Base-by-base conservation (phyloP, 2,329 filamentous ascomycete genomes). In the Dactylellina drechsleri region DNA sequence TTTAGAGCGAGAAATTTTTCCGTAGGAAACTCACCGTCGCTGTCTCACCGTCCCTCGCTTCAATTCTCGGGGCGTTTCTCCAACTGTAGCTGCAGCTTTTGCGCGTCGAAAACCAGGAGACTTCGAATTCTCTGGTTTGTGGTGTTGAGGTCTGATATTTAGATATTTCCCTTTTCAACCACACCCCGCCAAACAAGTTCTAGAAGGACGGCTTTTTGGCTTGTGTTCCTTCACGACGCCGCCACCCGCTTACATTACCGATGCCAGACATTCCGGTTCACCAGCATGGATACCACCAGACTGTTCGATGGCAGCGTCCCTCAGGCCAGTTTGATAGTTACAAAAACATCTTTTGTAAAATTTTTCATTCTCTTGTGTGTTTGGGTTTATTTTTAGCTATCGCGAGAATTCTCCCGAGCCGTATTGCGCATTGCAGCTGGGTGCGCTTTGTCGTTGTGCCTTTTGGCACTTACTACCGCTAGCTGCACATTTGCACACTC, bases 21-120 rank as follows among this genome's bases (percentile, higher is more conserved):
- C 12, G 15, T 58, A 65, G 66, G 66, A 26, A 71, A 64, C 59
- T 58, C 59, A 41, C 66, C 66, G 66, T 58, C 66, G 66, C 66
- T 65, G 47, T 64, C 36, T 12, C 52, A 64, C 66, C 66, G 66
- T 58, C 36, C 20, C 28, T 68, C 47, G 65, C 52, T 57, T 20
- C 2, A 13, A 66, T 57, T 57, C 26, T 62, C 66, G 66, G 66
- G 57, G 40, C 57, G 26, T 36, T 70, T 56, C 31, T 47, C n/a
- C 23, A 65, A 56, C 4, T 31, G 45, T 3, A 45, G 15, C 16
- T 31, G 45, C 4, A 45, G 15, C n/a, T 40, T 56, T 45, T 23
- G 7, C 54, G n/a, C 23, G 20, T 52, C 12, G 47, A 52, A 18
- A 36, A 36, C 13, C 43, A 23, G 23, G 23, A 23, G 23, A 2